Evolutionary conservation across 352 stramenopile genomes (phyloP).

Genomic region (Blastocystis sp.): DNA sequence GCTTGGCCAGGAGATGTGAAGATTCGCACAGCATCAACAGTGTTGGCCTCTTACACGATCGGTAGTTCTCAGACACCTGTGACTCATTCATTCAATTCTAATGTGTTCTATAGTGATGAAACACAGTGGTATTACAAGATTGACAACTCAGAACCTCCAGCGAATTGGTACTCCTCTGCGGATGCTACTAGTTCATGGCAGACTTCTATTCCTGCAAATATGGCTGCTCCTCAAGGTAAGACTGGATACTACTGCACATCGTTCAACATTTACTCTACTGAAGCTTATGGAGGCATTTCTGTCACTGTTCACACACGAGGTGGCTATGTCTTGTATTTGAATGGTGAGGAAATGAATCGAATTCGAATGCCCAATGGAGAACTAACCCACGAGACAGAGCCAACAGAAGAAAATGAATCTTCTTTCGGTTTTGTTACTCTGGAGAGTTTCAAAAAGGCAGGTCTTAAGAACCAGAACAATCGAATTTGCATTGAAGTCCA

Average conservation of each 20-base stretch:
- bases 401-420: background rate
- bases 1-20: background rate
- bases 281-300: background rate
- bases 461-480: background rate
- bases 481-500: slow-evolving; percentile 34
- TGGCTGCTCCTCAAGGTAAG: background rate
- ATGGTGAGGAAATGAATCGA: slow-evolving; percentile 43
- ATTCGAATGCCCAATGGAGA: slow-evolving; percentile 12
- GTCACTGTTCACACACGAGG: background rate
- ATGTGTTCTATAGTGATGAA: background rate
- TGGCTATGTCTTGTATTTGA: slow-evolving; percentile 51
- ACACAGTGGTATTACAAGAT: slow-evolving; percentile 10
- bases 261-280: background rate
- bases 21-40: background rate
- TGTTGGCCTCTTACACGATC: background rate
- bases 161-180: slow-evolving; percentile 2
- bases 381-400: background rate
- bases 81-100: background rate
- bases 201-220: background rate
- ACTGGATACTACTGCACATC: slow-evolving; percentile 18
- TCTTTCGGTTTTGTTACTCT: background rate
- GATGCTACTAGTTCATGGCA: background rate
- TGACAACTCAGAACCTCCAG: background rate
- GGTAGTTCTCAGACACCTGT: background rate
- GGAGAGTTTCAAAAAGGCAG: background rate